Evolutionary conservation across 257 asterid genomes (phyloP).

Genomic region (Vinca minor): DNA sequence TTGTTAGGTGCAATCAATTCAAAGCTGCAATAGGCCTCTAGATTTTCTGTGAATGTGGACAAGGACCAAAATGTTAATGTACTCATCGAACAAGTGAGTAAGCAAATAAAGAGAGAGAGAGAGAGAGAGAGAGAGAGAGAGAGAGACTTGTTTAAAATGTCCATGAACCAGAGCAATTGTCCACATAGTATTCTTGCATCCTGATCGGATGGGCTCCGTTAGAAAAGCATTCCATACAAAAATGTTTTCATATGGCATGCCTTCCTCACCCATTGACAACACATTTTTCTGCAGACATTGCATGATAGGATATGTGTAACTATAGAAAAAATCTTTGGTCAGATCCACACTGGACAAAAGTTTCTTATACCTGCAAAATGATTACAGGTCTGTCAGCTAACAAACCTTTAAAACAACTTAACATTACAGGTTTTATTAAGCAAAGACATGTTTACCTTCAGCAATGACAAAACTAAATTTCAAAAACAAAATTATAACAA

Average conservation of each 20-base stretch:
- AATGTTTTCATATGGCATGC: slow-evolving; percentile 88
- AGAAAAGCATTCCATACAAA: slow-evolving; percentile 97
- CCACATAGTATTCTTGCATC: slow-evolving; percentile 91
- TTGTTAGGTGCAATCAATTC: neutral
- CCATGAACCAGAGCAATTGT: slow-evolving; percentile 97
- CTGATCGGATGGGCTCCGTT: slow-evolving; percentile 69
- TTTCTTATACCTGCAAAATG: slow-evolving; percentile 84
- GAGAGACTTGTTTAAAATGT: slow-evolving; percentile 66
- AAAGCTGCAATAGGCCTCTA: neutral
- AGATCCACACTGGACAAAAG: slow-evolving; percentile 94
- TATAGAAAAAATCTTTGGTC: slow-evolving; percentile 92
- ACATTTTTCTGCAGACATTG: slow-evolving; percentile 86
- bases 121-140: neutral
- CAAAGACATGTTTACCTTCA: slow-evolving; percentile 1
- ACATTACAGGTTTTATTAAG: neutral
- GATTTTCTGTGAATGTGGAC: neutral
- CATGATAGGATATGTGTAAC: slow-evolving; percentile 95
- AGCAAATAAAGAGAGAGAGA: neutral
- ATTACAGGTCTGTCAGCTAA: slow-evolving; percentile 14
- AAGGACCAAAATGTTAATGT: neutral
- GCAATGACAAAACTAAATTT: neutral
- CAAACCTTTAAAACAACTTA: slow-evolving; percentile 2
- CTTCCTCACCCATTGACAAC: slow-evolving; percentile 53
- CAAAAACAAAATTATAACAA: neutral
- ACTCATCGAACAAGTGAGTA: neutral